A percentile compares a stretch with the other conserved stretches of the same genome.
Evolutionary conservation across 2,329 filamentous ascomycete genomes (phyloP).

Genomic region (Talaromyces marneffei): DNA sequence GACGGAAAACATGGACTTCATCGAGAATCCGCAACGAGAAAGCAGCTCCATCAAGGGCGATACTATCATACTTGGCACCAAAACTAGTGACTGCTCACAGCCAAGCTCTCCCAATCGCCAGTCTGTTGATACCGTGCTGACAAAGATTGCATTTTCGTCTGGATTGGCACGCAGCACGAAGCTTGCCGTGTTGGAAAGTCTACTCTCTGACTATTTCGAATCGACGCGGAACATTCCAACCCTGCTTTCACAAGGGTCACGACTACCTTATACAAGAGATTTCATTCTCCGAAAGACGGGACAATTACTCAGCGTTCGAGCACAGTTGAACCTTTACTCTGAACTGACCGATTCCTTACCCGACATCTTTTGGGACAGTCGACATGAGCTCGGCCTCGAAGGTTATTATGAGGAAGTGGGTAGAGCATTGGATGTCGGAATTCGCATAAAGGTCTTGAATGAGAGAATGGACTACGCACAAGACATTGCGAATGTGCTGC

Average conservation of each 20-base stretch:
- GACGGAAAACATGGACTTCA: constrained; percentile 83
- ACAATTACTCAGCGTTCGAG: constrained; percentile 79
- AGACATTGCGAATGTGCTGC: constrained; percentile 83
- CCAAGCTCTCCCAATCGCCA: constrained; percentile 24
- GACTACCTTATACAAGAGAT: constrained; percentile 58
- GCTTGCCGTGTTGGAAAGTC: constrained; percentile 80
- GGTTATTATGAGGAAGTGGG: constrained; percentile 94
- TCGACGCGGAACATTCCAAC: constrained; percentile 77
- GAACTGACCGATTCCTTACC: constrained; percentile 92
- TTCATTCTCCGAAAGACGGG: constrained; percentile 93
- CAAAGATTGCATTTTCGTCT: constrained; percentile 94
- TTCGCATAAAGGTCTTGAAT: constrained; percentile 84
- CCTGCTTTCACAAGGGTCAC: constrained; percentile 63
- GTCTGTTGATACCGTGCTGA: constrained; percentile 61
- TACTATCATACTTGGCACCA: constrained; percentile 81
- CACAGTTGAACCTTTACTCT: constrained; percentile 92
- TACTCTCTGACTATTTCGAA: constrained; percentile 77
- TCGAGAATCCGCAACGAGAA: constrained; percentile 66
- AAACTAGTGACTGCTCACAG: constrained; percentile 31
- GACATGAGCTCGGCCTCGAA: constrained; percentile 82
- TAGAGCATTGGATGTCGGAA: constrained; percentile 80
- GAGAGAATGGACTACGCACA: constrained; percentile 98
- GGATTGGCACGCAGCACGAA: constrained; percentile 90
- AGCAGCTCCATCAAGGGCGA: constrained; percentile 77
- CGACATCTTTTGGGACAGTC: constrained; percentile 93